Percentiles rank a stretch among this genome's conserved stretches.
These are phyloP conservation scores for Scleroderma citrinum DNA, from an alignment of 768 basidiomycete species.

Conservation along the genomic window DNA sequence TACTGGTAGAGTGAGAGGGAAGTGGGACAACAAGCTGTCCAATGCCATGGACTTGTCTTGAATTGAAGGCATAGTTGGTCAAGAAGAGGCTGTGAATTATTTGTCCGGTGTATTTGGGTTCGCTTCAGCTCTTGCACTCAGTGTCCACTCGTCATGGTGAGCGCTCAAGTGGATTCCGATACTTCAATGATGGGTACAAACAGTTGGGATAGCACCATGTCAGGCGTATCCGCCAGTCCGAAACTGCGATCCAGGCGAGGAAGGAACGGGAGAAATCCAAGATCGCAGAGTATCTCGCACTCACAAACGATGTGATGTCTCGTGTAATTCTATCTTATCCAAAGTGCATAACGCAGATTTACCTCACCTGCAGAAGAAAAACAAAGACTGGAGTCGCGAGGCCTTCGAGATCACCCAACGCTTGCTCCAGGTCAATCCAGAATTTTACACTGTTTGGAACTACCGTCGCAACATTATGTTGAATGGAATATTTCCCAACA, in stretches of 20 bases:
- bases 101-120: neutral
- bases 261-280: slow-evolving; percentile 67
- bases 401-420: slow-evolving; percentile 72
- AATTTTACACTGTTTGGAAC: slow-evolving; percentile 97
- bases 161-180: neutral
- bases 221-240: slow-evolving; percentile 53
- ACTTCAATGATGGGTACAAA: slow-evolving; percentile 1
- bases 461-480: slow-evolving; percentile 79
- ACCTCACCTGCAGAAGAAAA: slow-evolving; percentile 51
- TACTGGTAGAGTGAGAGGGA: slow-evolving; percentile 82
- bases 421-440: slow-evolving; percentile 81
- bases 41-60: slow-evolving; percentile 42
- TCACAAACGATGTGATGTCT: slow-evolving; percentile 58
- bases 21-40: slow-evolving; percentile 50
- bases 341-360: slow-evolving; percentile 1
- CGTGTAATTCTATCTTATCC: slow-evolving; percentile 38
- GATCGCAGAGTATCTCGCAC: slow-evolving; percentile 66
- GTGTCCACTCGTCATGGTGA: slow-evolving; percentile 20
- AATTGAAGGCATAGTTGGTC: slow-evolving; percentile 47
- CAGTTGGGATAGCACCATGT: slow-evolving; percentile 53
- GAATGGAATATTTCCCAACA: slow-evolving; percentile 60
- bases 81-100: neutral
- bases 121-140: neutral
- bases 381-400: slow-evolving; percentile 62
- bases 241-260: slow-evolving; percentile 59